A percentile compares a stretch with the other conserved stretches of the same genome.
These are phyloP conservation scores for Pseudogymnoascus sp. DNA, from an alignment of 2,329 filamentous ascomycete genomes.

Conservation along the genomic window DNA sequence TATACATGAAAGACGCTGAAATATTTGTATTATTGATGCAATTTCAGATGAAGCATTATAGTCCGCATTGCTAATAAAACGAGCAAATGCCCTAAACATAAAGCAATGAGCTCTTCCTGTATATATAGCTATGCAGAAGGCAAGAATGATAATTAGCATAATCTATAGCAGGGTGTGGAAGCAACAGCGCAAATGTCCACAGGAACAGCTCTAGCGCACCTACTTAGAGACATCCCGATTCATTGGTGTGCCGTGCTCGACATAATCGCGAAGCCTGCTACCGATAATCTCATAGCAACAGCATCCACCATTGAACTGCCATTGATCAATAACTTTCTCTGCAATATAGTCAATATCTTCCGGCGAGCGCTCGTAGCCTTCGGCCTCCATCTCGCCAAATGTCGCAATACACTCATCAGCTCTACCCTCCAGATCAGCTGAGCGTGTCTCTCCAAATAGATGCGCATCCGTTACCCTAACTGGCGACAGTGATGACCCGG, in stretches of 20 bases:
- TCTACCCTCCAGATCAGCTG: not conserved
- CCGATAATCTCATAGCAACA: not conserved
- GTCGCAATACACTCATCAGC: not conserved
- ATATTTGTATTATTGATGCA: too few species aligned
- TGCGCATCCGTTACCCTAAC: not conserved
- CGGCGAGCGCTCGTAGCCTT: not conserved
- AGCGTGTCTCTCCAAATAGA: not conserved
- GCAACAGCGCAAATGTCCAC: not conserved
- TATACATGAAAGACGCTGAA: too few species aligned
- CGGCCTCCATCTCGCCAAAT: not conserved
- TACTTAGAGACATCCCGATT: not conserved
- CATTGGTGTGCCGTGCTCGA: not conserved
- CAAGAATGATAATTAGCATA: too few species aligned
- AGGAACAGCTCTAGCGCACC: not conserved
- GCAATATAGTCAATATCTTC: not conserved
- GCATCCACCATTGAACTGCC: not conserved
- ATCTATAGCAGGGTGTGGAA: not conserved
- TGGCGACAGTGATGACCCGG: not conserved
- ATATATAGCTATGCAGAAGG: too few species aligned
- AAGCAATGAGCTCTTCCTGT: too few species aligned
- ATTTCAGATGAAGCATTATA: too few species aligned
- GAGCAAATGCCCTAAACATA: too few species aligned
- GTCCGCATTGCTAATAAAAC: too few species aligned
- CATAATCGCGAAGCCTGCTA: not conserved
- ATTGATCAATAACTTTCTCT: accelerated